Percentiles rank a stretch among this genome's conserved stretches.
These are phyloP conservation scores for Chaetothyriales sp. DNA, from an alignment of 2,329 filamentous ascomycete genomes.

Conservation along the genomic window DNA sequence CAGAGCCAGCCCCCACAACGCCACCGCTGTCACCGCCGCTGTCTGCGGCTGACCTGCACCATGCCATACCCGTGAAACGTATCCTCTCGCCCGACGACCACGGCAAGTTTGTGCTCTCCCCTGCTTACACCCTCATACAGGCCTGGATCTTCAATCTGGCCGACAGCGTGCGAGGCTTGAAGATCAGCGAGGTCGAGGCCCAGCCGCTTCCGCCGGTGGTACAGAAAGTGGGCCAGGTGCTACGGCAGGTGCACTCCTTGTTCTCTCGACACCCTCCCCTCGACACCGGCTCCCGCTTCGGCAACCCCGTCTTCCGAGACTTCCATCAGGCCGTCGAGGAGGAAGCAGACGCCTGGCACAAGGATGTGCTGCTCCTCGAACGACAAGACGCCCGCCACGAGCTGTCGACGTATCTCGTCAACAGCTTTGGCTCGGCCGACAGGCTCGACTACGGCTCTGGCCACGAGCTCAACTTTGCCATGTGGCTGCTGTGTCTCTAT, in stretches of 20 bases:
- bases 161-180: conserved; percentile 61
- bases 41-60: conserved; percentile 45
- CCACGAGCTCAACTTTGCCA: conserved; percentile 91
- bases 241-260: conserved; percentile 55
- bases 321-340: conserved; percentile 48
- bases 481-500: conserved; percentile 91
- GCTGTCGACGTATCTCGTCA: conserved; percentile 61
- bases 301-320: conserved; percentile 77
- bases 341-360: conserved; percentile 30
- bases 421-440: conserved; percentile 73
- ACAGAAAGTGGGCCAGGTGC: conserved; percentile 51
- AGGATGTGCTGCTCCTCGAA: conserved; percentile 26
- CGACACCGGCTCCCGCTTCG: conserved; percentile 84
- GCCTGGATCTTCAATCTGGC: conserved; percentile 79
- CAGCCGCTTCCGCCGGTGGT: conserved; percentile 49
- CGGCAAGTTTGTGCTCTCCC: conserved; percentile 62
- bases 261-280: conserved; percentile 61
- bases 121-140: conserved; percentile 60
- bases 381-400: conserved; percentile 49
- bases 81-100: conserved; percentile 76
- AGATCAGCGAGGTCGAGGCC: conserved; percentile 47
- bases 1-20: conserved; percentile 56
- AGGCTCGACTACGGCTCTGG: conserved; percentile 95
- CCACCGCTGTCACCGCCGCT: conserved; percentile 58
- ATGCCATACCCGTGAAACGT: conserved; percentile 56